Evolutionary conservation across 179 eudicot genomes (phyloP).

Genomic region (Corrigiola litoralis): DNA sequence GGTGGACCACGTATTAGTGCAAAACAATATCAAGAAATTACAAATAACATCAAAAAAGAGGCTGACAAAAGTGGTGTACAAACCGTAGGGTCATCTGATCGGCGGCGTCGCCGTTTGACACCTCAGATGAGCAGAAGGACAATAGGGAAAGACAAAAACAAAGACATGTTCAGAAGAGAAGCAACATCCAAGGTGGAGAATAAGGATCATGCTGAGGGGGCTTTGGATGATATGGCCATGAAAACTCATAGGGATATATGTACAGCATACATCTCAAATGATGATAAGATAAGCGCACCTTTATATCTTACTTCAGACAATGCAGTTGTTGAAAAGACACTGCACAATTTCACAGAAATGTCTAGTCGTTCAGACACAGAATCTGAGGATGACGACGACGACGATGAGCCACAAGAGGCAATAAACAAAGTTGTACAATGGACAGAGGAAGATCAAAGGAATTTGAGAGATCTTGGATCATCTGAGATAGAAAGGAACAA

Average conservation of each 20-base stretch:
- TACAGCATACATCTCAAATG: neutral
- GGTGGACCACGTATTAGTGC: conserved; percentile 15
- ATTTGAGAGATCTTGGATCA: conserved; percentile 46
- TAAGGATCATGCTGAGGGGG: conserved; percentile 10
- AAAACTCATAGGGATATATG: neutral
- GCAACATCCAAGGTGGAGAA: conserved; percentile 8
- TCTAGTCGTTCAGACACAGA: conserved; percentile 25
- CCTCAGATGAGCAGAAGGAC: conserved; percentile 34
- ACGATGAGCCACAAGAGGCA: conserved; percentile 27
- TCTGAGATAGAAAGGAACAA: conserved; percentile 58
- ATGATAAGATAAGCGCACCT: conserved; percentile 3
- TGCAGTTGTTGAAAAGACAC: neutral
- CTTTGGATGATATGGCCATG: too few species aligned
- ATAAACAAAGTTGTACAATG: conserved; percentile 36
- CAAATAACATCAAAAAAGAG: conserved; percentile 12
- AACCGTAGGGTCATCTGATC: conserved; percentile 4
- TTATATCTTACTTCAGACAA: conserved; percentile 9
- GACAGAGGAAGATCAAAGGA: conserved; percentile 57
- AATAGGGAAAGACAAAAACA: conserved; percentile 6
- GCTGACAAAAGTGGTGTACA: neutral
- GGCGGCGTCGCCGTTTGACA: conserved; percentile 8
- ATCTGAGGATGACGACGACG: conserved; percentile 31
- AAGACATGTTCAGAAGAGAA: neutral
- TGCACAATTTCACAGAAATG: conserved; percentile 8
- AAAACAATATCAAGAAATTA: conserved; percentile 3